Conservation (phyloP, 1,284 basidiomycete species). For the Singerocomus inundabilis region DNA sequence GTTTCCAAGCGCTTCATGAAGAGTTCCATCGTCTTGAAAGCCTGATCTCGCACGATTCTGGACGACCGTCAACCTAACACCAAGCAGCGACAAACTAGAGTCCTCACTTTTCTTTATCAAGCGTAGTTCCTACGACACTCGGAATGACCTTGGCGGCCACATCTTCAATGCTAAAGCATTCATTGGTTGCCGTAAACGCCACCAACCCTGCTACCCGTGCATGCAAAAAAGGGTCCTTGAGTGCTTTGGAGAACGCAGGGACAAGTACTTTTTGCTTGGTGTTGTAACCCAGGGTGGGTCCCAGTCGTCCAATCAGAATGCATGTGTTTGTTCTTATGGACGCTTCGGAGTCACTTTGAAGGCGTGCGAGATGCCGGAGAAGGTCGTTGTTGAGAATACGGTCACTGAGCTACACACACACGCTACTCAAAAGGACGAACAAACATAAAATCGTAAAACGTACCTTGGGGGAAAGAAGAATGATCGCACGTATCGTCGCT, state of each 20-base stretch:
- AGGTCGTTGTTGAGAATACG: conserved; percentile 97
- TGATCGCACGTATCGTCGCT: conserved; percentile 89
- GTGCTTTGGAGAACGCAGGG: conserved; percentile 87
- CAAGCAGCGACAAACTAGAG: not conserved
- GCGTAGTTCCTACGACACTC: conserved; percentile 72
- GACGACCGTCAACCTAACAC: conserved; percentile 5
- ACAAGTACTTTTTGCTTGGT: conserved; percentile 96
- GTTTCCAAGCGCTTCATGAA: conserved; percentile 84
- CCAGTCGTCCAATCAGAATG: conserved; percentile 91
- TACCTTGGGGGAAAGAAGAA: conserved; percentile 83
- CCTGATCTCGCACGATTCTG: conserved; percentile 89
- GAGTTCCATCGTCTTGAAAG: conserved; percentile 86
- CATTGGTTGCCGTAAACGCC: conserved; percentile 94
- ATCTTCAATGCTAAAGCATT: conserved; percentile 87
- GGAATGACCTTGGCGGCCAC: conserved; percentile 89
- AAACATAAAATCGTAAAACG: not conserved
- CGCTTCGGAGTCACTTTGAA: conserved; percentile 89
- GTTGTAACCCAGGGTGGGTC: conserved; percentile 79
- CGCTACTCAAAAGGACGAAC: not conserved
- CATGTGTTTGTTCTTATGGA: conserved; percentile 98
- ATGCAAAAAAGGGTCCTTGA: conserved; percentile 93
- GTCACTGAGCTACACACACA: conserved; percentile 66
- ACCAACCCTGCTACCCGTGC: conserved; percentile 92
- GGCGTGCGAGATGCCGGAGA: conserved; percentile 87
- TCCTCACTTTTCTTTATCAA: conserved; percentile 86